A percentile compares a stretch with the other conserved stretches of the same genome.
Evolutionary conservation across 257 asterid species (phyloP).

Genomic region (Mitragyna speciosa): DNA sequence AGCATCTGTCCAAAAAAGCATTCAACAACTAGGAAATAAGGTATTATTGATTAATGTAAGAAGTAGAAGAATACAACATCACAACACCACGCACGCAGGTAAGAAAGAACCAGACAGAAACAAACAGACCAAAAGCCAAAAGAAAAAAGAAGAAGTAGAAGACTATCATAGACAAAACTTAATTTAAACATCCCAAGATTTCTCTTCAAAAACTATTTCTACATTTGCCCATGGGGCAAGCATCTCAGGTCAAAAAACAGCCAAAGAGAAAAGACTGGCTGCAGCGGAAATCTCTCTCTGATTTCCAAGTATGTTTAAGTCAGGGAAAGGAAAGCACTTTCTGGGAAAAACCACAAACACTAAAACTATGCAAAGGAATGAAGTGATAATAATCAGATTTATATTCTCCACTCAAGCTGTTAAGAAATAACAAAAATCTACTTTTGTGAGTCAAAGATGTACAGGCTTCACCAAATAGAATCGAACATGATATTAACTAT

Average conservation of each 20-base stretch:
- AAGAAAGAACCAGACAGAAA: not conserved
- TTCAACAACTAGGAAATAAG: not conserved
- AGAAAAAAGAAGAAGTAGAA: too few relatives aligned
- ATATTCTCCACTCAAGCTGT: not conserved
- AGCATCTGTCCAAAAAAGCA: not conserved
- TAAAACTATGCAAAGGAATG: not conserved
- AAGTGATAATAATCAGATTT: not conserved
- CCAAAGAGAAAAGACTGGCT: not conserved
- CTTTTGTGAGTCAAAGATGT: not conserved
- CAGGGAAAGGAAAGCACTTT: not conserved
- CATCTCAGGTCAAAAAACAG: not conserved
- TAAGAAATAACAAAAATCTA: not conserved
- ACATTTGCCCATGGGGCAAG: too few relatives aligned
- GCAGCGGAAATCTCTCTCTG: not conserved
- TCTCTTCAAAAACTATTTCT: too few relatives aligned
- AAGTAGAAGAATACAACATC: not conserved
- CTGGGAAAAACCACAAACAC: not conserved
- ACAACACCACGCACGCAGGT: not conserved
- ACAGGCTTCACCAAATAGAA: not conserved
- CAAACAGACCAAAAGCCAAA: not conserved
- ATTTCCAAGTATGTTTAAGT: not conserved
- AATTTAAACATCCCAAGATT: too few relatives aligned
- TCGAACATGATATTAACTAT: not conserved
- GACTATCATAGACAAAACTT: too few relatives aligned
- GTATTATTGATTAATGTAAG: too few relatives aligned